A percentile compares a stretch with the other conserved stretches of the same genome.
These are phyloP conservation scores for Coemansia sp. DNA, from an alignment of 192 early-diverging fungal species.

Conservation along the genomic window DNA sequence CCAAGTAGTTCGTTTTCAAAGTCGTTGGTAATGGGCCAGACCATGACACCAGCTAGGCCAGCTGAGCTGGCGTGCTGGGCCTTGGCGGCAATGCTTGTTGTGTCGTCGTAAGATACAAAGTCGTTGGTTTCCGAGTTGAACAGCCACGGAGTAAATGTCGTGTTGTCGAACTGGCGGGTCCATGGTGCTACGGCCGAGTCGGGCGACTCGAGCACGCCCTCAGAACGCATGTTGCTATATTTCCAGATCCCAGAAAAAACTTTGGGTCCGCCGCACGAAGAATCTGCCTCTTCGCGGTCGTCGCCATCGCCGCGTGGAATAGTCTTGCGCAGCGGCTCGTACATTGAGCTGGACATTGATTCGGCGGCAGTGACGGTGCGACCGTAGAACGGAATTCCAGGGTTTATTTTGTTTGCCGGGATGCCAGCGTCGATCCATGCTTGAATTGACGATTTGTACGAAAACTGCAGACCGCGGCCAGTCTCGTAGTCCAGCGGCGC, in stretches of 20 bases:
- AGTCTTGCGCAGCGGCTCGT: conserved; percentile 26
- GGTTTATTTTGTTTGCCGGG: conserved; percentile 58
- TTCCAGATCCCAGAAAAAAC: conserved; percentile 68
- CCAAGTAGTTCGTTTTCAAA: conserved; percentile 57
- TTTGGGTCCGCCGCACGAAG: conserved; percentile 41
- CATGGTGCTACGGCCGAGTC: conserved; percentile 58
- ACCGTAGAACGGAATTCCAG: conserved; percentile 66
- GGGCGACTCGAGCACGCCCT: conserved; percentile 50
- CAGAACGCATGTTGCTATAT: conserved; percentile 60
- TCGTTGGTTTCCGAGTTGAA: conserved; percentile 59
- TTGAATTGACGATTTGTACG: conserved; percentile 50
- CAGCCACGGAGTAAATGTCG: conserved; percentile 68
- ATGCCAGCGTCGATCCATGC: conserved; percentile 62
- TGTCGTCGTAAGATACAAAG: conserved; percentile 71
- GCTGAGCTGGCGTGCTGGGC: conserved; percentile 40
- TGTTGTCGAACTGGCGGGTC: conserved; percentile 61
- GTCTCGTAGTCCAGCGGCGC: conserved; percentile 53
- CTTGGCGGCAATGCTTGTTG: conserved; percentile 55
- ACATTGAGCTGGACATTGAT: conserved; percentile 40
- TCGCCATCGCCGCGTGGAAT: conserved; percentile 61
- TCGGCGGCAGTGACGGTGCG: conserved; percentile 48
- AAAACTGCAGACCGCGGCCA: conserved; percentile 36
- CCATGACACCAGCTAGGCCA: conserved; percentile 68
- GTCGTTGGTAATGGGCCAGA: conserved; percentile 69
- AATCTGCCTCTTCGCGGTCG: conserved; percentile 41